Evolutionary conservation across 176 grass and related monocot species (phyloP).

Genomic region (Panicum miliaceum): DNA sequence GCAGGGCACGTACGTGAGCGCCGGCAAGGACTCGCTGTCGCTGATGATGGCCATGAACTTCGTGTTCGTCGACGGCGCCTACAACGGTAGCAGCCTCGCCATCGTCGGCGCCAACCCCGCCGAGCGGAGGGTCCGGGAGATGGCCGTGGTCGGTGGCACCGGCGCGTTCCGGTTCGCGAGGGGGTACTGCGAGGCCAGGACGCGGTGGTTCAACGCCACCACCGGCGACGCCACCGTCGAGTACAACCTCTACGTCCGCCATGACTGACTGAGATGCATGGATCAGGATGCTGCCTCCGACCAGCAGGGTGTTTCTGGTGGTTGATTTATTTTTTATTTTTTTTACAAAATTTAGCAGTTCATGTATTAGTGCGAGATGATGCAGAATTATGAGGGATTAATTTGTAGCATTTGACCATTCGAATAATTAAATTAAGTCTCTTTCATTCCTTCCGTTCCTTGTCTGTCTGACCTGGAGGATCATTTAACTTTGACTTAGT

Average conservation of each 20-base stretch:
- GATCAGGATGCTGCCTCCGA: neutral
- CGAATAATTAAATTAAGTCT: too few relatives aligned
- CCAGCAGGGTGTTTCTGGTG: too few relatives aligned
- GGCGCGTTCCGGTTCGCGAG: constrained; percentile 57
- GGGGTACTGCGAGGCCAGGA: constrained; percentile 44
- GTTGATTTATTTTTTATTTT: too few relatives aligned
- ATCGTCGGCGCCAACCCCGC: constrained; percentile 50
- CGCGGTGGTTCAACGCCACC: constrained; percentile 19
- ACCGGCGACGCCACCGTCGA: neutral
- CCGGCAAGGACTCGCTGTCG: constrained; percentile 33
- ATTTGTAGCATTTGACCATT: too few relatives aligned
- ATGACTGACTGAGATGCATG: neutral
- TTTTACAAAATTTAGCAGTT: too few relatives aligned
- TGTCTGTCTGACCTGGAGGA: too few relatives aligned
- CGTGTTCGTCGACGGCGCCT: constrained; percentile 45
- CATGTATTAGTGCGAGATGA: too few relatives aligned
- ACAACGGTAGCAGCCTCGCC: constrained; percentile 66
- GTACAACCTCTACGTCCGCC: neutral
- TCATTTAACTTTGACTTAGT: too few relatives aligned
- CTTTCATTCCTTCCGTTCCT: too few relatives aligned
- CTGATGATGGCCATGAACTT: constrained; percentile 66
- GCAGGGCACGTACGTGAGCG: constrained; percentile 54
- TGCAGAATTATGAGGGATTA: too few relatives aligned
- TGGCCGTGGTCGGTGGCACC: constrained; percentile 58
- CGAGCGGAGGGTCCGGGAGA: constrained; percentile 33